These are phyloP conservation scores for Hypoxylon sp. DNA, from an alignment of 2,329 filamentous ascomycete genomes.

Conservation along the genomic window DNA sequence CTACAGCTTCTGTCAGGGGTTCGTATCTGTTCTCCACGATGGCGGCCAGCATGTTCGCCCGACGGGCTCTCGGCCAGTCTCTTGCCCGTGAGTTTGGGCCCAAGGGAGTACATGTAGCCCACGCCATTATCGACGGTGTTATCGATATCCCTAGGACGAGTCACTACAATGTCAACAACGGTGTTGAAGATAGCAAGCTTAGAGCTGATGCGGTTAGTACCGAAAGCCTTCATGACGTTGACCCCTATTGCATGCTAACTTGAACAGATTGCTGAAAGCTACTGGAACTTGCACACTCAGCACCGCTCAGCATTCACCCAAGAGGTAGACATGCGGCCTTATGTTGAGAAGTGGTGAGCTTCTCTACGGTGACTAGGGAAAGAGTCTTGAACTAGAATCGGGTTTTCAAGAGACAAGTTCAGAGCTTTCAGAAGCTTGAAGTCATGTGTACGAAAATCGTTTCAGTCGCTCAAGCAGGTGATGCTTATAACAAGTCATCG, in stretches of 20 bases:
- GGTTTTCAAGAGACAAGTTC: background rate
- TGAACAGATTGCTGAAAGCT: conserved; percentile 78
- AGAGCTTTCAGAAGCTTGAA: background rate
- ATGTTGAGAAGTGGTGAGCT: conserved; percentile 75
- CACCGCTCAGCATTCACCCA: conserved; percentile 79
- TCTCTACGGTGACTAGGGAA: background rate
- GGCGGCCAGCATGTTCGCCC: conserved; percentile 78
- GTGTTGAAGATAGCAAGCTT: conserved; percentile 69
- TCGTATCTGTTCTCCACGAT: conserved; percentile 75
- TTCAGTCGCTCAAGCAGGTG: background rate
- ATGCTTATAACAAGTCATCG: background rate
- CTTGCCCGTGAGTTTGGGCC: conserved; percentile 82
- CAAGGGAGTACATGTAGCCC: conserved; percentile 79
- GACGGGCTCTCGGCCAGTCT: conserved; percentile 76
- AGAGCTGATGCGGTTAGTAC: conserved; percentile 74
- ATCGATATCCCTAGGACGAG: conserved; percentile 80
- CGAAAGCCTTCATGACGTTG: background rate
- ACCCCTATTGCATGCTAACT: conserved; percentile 41
- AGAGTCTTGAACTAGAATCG: background rate
- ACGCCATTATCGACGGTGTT: conserved; percentile 81
- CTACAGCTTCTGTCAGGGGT: conserved; percentile 79
- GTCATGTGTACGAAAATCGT: conserved; percentile 4
- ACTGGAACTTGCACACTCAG: conserved; percentile 82
- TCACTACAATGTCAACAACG: conserved; percentile 57
- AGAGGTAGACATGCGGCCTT: conserved; percentile 79